Evolutionary conservation across 2,329 filamentous ascomycete genomes (phyloP), one percentile per base, ranked within the genome.

Genomic region (Myriosclerotinia duriaeana): DNA sequence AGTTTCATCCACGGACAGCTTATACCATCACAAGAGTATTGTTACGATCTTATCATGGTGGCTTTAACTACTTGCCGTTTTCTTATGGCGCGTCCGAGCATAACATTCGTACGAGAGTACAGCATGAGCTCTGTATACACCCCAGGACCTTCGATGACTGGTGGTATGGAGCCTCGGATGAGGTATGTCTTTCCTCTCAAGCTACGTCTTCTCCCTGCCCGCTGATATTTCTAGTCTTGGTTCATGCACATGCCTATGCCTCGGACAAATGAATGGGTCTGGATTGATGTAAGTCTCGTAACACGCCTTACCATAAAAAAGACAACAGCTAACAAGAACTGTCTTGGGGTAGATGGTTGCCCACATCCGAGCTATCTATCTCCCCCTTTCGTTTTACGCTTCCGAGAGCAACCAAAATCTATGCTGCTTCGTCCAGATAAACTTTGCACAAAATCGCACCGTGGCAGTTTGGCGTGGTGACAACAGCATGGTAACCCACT

Each of bases 241-340:
- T 56, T 56, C 36, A 56, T 56, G 54, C 54, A 56, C 15, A 56
- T 56, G 54, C 54, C 54, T 15, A 56, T 56, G 54, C 54, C 54
- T 22, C 54, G 4, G 5, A 17, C 17, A 56, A 36, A 22, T 15
- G 34, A 42, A 42, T 56, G 54, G 54, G 36, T 56, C 22, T 56
- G 54, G 54, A 56, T 56, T 22, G 54, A 56, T 56, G 54, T 42
- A 38, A 38, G 54, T 56, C 8, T 26, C n/a, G 5, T 30, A 36
- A 26, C 7, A 40, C 36, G 15, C 36, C 9, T 38, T 6, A 20
- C 14, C 34, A 36, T 26, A 42, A n/a, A 36, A 20, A 20, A 20
- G 15, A 12, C 15, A 53, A 20, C 11, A 17, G 11, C 52, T 36
- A 36, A 53, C 30, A 53, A 34, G 30, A n/a, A 8, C 52, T 36